A percentile compares a stretch with the other conserved stretches of the same genome.
These are phyloP conservation scores for Hevea brasiliensis DNA, from an alignment of 345 rosid species.

Conservation along the genomic window DNA sequence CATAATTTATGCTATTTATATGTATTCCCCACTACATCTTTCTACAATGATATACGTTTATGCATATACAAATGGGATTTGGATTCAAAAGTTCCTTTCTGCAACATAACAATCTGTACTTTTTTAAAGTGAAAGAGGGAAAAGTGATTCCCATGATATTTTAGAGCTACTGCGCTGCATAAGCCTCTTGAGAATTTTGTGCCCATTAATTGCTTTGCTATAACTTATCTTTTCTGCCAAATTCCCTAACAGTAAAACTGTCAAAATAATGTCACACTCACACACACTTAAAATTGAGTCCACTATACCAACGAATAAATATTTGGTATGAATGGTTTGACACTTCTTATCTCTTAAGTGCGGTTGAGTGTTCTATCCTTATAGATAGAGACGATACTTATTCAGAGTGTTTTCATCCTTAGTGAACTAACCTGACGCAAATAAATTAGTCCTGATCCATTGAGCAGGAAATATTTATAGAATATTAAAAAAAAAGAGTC, in stretches of 20 bases:
- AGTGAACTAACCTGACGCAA: no score
- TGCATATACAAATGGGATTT: not conserved
- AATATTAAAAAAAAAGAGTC: no score
- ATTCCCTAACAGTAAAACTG: not conserved
- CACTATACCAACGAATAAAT: no score
- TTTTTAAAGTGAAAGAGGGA: not conserved
- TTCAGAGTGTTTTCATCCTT: no score
- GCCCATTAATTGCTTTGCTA: not conserved
- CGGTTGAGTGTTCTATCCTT: no score
- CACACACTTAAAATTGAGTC: not conserved
- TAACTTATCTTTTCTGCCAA: not conserved
- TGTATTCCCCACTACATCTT: conserved; percentile 7
- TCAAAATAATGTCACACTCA: conserved; percentile 3
- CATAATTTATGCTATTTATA: no score
- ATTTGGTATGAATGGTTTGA: no score
- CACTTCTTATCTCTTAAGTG: no score
- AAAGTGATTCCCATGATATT: conserved; percentile 10
- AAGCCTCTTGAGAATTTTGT: not conserved
- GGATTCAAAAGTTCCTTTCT: conserved; percentile 6
- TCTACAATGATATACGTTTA: not conserved
- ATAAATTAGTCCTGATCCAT: no score
- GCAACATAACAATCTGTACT: not conserved
- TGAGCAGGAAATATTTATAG: no score
- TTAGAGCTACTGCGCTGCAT: not conserved
- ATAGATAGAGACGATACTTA: no score